Conservation (phyloP, 2,329 filamentous ascomycete species). For the Sarocladiaceae sp. region DNA sequence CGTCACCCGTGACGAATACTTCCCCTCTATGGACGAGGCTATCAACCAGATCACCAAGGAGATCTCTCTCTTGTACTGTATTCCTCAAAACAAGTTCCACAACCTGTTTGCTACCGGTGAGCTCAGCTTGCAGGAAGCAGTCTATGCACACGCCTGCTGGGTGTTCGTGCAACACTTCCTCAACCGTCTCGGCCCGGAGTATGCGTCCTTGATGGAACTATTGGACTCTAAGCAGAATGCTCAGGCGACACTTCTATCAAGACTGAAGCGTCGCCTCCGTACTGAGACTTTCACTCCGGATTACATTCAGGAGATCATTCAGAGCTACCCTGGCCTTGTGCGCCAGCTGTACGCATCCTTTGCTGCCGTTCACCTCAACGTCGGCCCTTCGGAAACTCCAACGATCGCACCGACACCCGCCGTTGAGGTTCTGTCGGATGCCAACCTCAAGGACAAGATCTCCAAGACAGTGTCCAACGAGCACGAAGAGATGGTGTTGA, state of each 20-base stretch:
- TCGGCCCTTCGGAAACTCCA: slow-evolving; percentile 28
- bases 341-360: slow-evolving; percentile 88
- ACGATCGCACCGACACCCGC: slow-evolving; percentile 51
- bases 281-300: slow-evolving; percentile 97
- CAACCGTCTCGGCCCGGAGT: slow-evolving; percentile 90
- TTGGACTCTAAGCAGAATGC: slow-evolving; percentile 77
- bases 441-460: slow-evolving; percentile 68
- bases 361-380: slow-evolving; percentile 73
- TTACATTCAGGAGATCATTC: slow-evolving; percentile 97
- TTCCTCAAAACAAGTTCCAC: slow-evolving; percentile 96
- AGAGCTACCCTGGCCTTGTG: slow-evolving; percentile 81
- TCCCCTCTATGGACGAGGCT: slow-evolving; percentile 83
- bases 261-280: slow-evolving; percentile 91
- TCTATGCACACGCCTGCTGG: slow-evolving; percentile 96
- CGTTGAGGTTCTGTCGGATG: slow-evolving; percentile 69
- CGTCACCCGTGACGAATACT: slow-evolving; percentile 41
- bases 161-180: slow-evolving; percentile 98
- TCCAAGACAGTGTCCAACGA: slow-evolving; percentile 81
- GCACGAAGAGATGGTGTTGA: slow-evolving; percentile 98
- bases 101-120: slow-evolving; percentile 79
- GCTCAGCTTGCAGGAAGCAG: slow-evolving; percentile 90
- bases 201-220: slow-evolving; percentile 77
- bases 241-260: slow-evolving; percentile 81
- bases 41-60: slow-evolving; percentile 99
- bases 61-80: slow-evolving; percentile 92